Evolutionary conservation across 2,329 filamentous ascomycete species (phyloP), one percentile per base, ranked within the genome.

Genomic region (Penicillium thymicola): DNA sequence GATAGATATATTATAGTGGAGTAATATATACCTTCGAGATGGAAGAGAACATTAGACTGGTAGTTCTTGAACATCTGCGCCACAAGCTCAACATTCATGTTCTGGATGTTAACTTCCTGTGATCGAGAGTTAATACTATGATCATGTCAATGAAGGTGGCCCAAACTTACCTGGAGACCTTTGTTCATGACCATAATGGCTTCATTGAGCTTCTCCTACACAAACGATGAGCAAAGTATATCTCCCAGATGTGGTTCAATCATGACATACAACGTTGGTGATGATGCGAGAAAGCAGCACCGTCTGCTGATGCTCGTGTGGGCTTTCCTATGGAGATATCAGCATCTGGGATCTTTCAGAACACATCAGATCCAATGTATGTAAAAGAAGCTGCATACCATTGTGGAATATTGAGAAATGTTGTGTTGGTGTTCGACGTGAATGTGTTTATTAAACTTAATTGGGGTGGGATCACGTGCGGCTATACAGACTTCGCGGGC

Each of bases 61-160:
- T 99, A 99, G 77, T 97, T 99, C 79, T 97, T 97, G 81, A 97
- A 99, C 94, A 99, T 99, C 72, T 97, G 93, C 0, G 93, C 92
- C 5, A 97, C 94, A 3, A 97, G 83, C 77, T 97, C 94, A 36
- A 97, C 91, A 71, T 99, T 96, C 92, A 97, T 97, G 74, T 97
- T 99, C 69, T 96, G 90, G 54, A 97, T 88, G 70, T 97, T 97
- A 81, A 97, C 97, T 65, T 97, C 93, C 89, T 96, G 66, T 6
- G 54, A 55, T 53, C 18, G 40, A 52, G 41, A 51, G 51, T 51
- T 28, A 37, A 21, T 23, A 21, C 38, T 6, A 25, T 13, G 23
- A 58, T 42, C 16, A 47, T 18, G 28, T 23, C 38, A 28, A 28
- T 23, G 11, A n/a, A 4, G 27, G 30, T n/a, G 10, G 6, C 25